Percentiles rank a stretch among this genome's conserved stretches.
These are phyloP conservation scores for Stagonosporopsis rhizophila DNA, from an alignment of 2,329 filamentous ascomycete genomes.

Conservation along the genomic window DNA sequence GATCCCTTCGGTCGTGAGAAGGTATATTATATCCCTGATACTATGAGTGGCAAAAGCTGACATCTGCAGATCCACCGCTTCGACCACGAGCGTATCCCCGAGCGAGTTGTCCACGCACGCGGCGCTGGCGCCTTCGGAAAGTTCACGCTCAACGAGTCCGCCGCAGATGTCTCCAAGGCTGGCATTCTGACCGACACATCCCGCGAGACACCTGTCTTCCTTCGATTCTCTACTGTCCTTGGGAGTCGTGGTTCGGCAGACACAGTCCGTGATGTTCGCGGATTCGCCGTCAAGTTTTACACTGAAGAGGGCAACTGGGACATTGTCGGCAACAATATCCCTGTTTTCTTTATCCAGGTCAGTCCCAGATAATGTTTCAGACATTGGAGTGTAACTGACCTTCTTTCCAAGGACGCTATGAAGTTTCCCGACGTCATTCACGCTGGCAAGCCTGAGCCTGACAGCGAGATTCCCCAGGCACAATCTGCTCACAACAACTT, in stretches of 20 bases:
- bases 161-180: slow-evolving; percentile 68
- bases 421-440: slow-evolving; percentile 75
- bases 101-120: slow-evolving; percentile 72
- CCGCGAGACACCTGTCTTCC: slow-evolving; percentile 70
- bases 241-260: slow-evolving; percentile 79
- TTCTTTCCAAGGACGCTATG: slow-evolving; percentile 77
- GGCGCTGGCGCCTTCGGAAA: slow-evolving; percentile 70
- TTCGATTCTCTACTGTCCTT: slow-evolving; percentile 80
- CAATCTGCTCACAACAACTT: slow-evolving; percentile 77
- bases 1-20: slow-evolving; percentile 77
- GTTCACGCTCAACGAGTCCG: slow-evolving; percentile 70
- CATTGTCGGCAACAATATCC: slow-evolving; percentile 75
- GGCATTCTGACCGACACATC: slow-evolving; percentile 72
- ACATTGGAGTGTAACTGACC: slow-evolving; percentile 70
- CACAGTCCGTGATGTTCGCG: slow-evolving; percentile 82
- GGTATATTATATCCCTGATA: slow-evolving; percentile 52
- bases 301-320: slow-evolving; percentile 81
- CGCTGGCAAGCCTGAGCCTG: slow-evolving; percentile 71
- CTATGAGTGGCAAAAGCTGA: slow-evolving; percentile 9
- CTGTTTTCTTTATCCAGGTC: slow-evolving; percentile 76
- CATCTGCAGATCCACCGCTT: slow-evolving; percentile 71
- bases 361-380: not conserved
- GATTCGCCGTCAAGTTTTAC: slow-evolving; percentile 81
- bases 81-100: slow-evolving; percentile 75
- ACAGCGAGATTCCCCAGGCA: slow-evolving; percentile 74